These are phyloP conservation scores for Madurella fahalii DNA, from an alignment of 2,329 filamentous ascomycete species.

Conservation along the genomic window DNA sequence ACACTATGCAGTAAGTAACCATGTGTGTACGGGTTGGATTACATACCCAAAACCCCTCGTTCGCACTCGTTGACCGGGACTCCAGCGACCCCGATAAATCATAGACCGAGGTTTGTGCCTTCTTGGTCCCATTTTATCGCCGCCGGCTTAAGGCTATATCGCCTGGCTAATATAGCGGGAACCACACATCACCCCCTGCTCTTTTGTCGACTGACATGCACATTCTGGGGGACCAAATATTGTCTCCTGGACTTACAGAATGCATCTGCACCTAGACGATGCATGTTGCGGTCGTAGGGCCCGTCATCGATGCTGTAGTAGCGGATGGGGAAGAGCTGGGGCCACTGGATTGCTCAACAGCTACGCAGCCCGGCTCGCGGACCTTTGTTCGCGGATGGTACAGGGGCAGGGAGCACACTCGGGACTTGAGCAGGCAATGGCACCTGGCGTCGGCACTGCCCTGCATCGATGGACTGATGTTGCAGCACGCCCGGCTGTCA, in stretches of 20 bases:
- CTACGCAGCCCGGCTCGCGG: too few species aligned
- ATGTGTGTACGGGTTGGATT: too few species aligned
- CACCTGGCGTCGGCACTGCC: slow-evolving; percentile 15
- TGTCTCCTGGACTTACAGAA: background rate
- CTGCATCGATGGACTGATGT: slow-evolving; percentile 17
- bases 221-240: background rate
- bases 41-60: too few species aligned
- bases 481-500: slow-evolving; percentile 18
- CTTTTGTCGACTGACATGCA: slow-evolving; percentile 7
- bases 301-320: background rate
- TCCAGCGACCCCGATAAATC: slow-evolving; percentile 21
- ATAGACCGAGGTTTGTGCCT: slow-evolving; percentile 35
- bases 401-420: slow-evolving; percentile 7
- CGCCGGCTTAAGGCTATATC: slow-evolving; percentile 36
- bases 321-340: background rate
- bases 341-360: background rate
- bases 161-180: slow-evolving; percentile 34
- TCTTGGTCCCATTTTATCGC: slow-evolving; percentile 27
- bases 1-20: too few species aligned
- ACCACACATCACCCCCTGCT: slow-evolving; percentile 20
- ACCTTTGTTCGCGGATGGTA: background rate
- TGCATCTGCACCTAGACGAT: too few species aligned
- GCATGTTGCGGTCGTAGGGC: too few species aligned
- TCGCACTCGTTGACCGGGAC: slow-evolving; percentile 6
- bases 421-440: slow-evolving; percentile 13